Evolutionary conservation across 306 rosid genomes (phyloP).

Genomic region (Lathyrus aphaca): DNA sequence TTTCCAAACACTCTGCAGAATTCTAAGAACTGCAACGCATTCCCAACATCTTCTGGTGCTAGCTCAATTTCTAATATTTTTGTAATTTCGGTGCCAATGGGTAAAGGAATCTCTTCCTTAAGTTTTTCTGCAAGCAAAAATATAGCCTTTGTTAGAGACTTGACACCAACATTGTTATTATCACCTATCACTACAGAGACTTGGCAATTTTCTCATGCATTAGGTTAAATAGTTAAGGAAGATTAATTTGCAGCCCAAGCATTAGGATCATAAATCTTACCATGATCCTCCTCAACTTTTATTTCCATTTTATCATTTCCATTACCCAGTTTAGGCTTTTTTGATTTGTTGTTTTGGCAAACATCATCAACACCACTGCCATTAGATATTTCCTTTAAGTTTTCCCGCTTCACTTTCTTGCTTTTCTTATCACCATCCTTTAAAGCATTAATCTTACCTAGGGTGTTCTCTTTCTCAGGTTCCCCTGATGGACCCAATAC

Average conservation of each 20-base stretch:
- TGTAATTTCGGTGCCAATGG: slow-evolving; percentile 53
- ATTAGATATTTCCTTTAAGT: slow-evolving; percentile 62
- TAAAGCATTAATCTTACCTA: background rate
- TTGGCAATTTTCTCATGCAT: slow-evolving; percentile 7
- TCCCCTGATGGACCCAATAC: slow-evolving; percentile 10
- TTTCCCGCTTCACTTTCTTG: slow-evolving; percentile 55
- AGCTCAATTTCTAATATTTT: slow-evolving; percentile 57
- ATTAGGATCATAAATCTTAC: background rate
- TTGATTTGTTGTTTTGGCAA: slow-evolving; percentile 36
- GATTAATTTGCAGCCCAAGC: too few relatives aligned
- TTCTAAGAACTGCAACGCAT: slow-evolving; percentile 75
- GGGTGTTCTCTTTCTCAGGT: slow-evolving; percentile 61
- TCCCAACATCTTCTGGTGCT: slow-evolving; percentile 63
- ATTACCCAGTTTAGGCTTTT: slow-evolving; percentile 40
- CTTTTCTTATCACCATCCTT: background rate
- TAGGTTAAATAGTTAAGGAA: too few relatives aligned
- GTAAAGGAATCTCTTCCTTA: slow-evolving; percentile 48
- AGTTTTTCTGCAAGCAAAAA: slow-evolving; percentile 6
- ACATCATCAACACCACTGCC: slow-evolving; percentile 52
- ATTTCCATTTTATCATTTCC: slow-evolving; percentile 5
- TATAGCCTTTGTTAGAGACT: background rate
- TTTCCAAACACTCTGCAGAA: slow-evolving; percentile 76
- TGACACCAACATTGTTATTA: slow-evolving; percentile 31
- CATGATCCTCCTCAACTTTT: slow-evolving; percentile 10
- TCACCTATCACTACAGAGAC: background rate